Percentiles rank a stretch among this genome's conserved stretches.
Evolutionary conservation across 345 rosid species (phyloP).

Genomic region (Excoecaria cochinchinensis): DNA sequence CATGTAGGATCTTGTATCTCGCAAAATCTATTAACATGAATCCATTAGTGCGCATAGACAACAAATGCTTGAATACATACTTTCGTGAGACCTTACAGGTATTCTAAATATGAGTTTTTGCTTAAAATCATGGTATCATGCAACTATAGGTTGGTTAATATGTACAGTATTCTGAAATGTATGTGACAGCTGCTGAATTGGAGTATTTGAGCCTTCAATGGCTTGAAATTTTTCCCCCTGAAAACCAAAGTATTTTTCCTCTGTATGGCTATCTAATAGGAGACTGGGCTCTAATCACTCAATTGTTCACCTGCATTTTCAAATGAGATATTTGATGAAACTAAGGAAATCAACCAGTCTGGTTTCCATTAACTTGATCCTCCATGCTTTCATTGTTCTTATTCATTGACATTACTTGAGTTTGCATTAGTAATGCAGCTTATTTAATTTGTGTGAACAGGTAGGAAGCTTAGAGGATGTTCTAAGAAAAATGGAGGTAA

Average conservation of each 20-base stretch:
- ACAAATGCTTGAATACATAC: not conserved
- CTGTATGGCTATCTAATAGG: not conserved
- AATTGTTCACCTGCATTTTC: not conserved
- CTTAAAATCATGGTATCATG: not conserved
- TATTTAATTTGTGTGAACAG: constrained; percentile 40
- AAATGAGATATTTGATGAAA: not conserved
- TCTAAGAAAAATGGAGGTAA: constrained; percentile 89
- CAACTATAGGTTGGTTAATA: not conserved
- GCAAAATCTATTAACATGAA: not conserved
- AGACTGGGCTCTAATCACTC: not conserved
- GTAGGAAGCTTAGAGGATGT: constrained; percentile 96
- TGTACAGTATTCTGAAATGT: not conserved
- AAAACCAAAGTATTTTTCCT: not conserved
- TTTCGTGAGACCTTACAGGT: too few relatives aligned
- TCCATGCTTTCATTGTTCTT: not conserved
- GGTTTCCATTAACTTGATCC: too few relatives aligned
- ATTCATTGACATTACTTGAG: not conserved
- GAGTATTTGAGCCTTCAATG: not conserved
- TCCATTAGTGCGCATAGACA: not conserved
- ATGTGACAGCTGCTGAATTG: not conserved
- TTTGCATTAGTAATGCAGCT: not conserved
- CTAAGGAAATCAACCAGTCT: too few relatives aligned
- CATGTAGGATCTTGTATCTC: not conserved
- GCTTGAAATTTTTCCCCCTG: not conserved
- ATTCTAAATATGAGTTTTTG: too few relatives aligned